A percentile compares a stretch with the other conserved stretches of the same genome.
phyloP scores from a whole-genome alignment of 2,329 filamentous ascomycete species.

The Teratosphaeria gauchensis region DNA sequence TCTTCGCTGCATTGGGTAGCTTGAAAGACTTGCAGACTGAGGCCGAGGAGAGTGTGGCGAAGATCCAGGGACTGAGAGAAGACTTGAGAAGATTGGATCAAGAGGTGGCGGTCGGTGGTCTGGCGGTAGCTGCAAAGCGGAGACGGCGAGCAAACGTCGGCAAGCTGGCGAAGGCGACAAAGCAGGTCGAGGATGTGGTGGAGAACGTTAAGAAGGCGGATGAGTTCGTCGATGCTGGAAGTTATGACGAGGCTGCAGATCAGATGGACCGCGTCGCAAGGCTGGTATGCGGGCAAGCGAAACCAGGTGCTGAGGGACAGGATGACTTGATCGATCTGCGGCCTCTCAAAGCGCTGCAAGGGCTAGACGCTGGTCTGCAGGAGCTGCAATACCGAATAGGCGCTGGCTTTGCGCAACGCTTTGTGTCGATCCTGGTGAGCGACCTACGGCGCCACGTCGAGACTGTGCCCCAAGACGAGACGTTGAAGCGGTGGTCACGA shows the following conservation, averaged over 20 bases:
- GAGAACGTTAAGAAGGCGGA: constrained; percentile 68
- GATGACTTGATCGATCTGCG: constrained; percentile 56
- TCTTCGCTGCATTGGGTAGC: constrained; percentile 88
- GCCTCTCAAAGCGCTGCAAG: constrained; percentile 67
- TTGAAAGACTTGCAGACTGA: constrained; percentile 85
- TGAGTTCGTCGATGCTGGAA: constrained; percentile 68
- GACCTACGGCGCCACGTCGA: constrained; percentile 77
- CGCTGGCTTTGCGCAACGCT: constrained; percentile 73
- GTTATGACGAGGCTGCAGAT: constrained; percentile 70
- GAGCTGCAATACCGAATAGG: constrained; percentile 73
- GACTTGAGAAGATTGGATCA: constrained; percentile 74
- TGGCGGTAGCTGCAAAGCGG: constrained; percentile 77
- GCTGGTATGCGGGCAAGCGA: constrained; percentile 64
- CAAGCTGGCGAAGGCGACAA: constrained; percentile 70
- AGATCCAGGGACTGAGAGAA: constrained; percentile 70
- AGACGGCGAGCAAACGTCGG: constrained; percentile 74
- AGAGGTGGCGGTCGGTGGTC: constrained; percentile 74
- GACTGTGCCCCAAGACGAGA: constrained; percentile 59
- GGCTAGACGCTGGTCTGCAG: constrained; percentile 66
- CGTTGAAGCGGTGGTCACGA: constrained; percentile 70
- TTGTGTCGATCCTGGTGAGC: constrained; percentile 64
- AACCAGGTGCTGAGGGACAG: constrained; percentile 26
- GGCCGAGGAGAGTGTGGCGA: constrained; percentile 78
- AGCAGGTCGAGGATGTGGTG: constrained; percentile 72
- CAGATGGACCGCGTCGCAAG: constrained; percentile 69